These are phyloP conservation scores for Grosmannia huntii DNA, from an alignment of 2,329 filamentous ascomycete species.

Conservation along the genomic window DNA sequence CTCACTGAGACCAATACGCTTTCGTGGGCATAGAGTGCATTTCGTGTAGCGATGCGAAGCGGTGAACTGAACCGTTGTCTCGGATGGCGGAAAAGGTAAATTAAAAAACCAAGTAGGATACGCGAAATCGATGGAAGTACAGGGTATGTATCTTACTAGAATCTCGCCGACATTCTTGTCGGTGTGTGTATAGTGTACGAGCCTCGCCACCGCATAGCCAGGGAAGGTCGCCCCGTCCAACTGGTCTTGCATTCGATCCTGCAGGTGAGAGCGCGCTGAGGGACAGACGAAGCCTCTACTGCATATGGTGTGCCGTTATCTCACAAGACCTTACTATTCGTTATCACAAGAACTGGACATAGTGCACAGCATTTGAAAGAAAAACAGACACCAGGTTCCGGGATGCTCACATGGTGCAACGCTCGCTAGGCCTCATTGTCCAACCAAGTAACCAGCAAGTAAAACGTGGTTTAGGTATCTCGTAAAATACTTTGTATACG, in stretches of 20 bases:
- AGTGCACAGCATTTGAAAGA: neutral
- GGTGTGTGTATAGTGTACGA: neutral
- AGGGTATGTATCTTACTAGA: neutral
- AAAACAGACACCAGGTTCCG: neutral
- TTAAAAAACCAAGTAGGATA: no score
- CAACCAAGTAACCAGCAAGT: neutral
- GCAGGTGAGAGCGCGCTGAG: neutral
- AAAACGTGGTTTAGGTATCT: neutral
- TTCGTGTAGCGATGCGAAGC: neutral
- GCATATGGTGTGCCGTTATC: no score
- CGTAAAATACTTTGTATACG: no score
- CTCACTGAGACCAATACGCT: neutral
- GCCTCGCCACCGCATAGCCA: neutral
- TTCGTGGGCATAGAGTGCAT: neutral
- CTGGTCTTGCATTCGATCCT: neutral
- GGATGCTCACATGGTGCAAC: neutral
- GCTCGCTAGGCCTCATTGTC: neutral
- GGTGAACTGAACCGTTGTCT: neutral
- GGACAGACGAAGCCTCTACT: neutral
- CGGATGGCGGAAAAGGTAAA: neutral
- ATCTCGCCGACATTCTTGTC: no score
- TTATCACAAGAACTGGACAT: no score
- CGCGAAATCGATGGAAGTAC: neutral
- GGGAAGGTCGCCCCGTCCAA: neutral
- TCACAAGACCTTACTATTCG: no score